phyloP scores from a whole-genome alignment of 2,329 filamentous ascomycete genomes.

The Cyphellophora europaea region DNA sequence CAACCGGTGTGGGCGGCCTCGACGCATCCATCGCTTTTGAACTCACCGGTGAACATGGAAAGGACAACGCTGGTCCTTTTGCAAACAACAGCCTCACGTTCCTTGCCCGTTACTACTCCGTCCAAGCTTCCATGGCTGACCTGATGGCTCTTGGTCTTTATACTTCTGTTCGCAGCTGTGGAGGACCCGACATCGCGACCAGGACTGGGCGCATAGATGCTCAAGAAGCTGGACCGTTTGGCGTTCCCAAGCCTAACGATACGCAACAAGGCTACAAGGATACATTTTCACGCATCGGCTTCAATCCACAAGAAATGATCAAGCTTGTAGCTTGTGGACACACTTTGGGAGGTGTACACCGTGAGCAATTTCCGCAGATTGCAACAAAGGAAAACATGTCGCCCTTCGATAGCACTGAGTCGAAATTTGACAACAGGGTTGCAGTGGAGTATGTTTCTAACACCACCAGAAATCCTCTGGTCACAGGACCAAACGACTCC shows the following conservation, averaged over 20 bases:
- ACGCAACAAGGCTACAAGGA: conserved; percentile 18
- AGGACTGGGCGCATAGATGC: conserved; percentile 25
- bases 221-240: conserved; percentile 20
- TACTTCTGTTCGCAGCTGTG: conserved; percentile 22
- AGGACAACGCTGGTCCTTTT: conserved; percentile 23
- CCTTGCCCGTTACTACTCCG: conserved; percentile 19
- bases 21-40: conserved; percentile 28
- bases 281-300: conserved; percentile 22
- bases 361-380: conserved; percentile 22
- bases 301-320: conserved; percentile 19
- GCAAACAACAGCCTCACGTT: conserved; percentile 25
- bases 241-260: conserved; percentile 24
- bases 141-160: conserved; percentile 23
- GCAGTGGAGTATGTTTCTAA: conserved; percentile 24
- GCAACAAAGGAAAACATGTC: conserved; percentile 14
- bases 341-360: conserved; percentile 26
- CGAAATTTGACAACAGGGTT: conserved; percentile 21
- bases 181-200: conserved; percentile 22
- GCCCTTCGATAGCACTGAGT: conserved; percentile 17
- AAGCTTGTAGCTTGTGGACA: conserved; percentile 26
- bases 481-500: conserved; percentile 19
- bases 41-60: conserved; percentile 11
- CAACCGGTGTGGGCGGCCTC: conserved; percentile 22
- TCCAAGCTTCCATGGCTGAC: conserved; percentile 21
- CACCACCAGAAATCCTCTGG: conserved; percentile 18